These are phyloP conservation scores for Erysimum pusillum DNA, from an alignment of 441 rosid species.

Conservation along the genomic window DNA sequence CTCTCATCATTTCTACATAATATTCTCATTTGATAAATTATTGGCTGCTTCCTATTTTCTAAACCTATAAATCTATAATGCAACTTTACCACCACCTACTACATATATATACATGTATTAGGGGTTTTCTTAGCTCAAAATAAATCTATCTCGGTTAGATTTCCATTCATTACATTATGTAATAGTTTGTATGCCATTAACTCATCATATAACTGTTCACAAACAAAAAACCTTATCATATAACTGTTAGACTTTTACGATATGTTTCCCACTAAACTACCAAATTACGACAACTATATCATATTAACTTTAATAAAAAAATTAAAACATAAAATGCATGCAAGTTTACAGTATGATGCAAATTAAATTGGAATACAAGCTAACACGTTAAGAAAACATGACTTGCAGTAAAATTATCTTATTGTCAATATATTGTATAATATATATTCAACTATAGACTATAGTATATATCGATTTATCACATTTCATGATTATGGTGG, in stretches of 20 bases:
- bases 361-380: conserved; percentile 14
- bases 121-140: background rate
- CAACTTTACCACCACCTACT: conserved; percentile 40
- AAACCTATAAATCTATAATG: conserved; percentile 33
- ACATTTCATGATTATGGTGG: conserved; percentile 27
- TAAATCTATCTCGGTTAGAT: conserved; percentile 9
- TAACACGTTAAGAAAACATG: conserved; percentile 13
- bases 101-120: background rate
- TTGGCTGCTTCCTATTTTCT: conserved; percentile 22
- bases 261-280: conserved; percentile 12
- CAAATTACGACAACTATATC: background rate
- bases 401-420: background rate
- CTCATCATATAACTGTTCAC: conserved; percentile 6
- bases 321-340: background rate
- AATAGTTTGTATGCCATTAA: conserved; percentile 1
- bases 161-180: background rate
- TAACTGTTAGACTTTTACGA: conserved; percentile 3
- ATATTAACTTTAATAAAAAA: background rate
- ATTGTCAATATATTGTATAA: too few relatives aligned
- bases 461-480: too few relatives aligned
- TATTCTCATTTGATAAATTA: conserved; percentile 45
- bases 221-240: background rate
- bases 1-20: conserved; percentile 34
- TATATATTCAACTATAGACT: background rate
- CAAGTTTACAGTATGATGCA: background rate